Evolutionary conservation across 2,329 filamentous ascomycete species (phyloP).

Genomic region (Cladophialophora carrionii): DNA sequence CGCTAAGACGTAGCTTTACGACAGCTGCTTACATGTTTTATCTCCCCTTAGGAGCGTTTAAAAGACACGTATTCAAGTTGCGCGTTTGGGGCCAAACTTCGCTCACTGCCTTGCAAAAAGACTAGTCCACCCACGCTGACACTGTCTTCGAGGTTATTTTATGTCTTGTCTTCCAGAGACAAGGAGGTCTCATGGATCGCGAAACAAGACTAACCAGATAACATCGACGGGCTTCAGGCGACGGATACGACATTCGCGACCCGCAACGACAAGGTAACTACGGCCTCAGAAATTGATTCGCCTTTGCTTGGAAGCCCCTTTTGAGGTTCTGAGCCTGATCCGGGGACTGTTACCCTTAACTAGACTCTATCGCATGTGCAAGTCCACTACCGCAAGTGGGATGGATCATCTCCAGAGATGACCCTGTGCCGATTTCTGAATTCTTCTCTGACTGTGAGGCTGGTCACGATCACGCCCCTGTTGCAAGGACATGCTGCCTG

Average conservation of each 20-base stretch:
- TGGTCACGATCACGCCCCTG: not conserved
- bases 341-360: too few relatives aligned
- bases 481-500: not conserved
- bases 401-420: constrained; percentile 1
- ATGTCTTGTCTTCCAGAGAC: not conserved
- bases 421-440: not conserved
- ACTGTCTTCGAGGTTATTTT: not conserved
- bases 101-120: not conserved
- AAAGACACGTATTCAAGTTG: too few relatives aligned
- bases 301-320: not conserved
- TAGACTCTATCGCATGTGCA: not conserved
- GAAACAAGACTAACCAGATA: not conserved
- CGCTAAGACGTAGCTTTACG: too few relatives aligned
- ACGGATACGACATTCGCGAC: not conserved
- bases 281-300: not conserved
- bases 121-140: too few relatives aligned
- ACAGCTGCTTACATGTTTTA: too few relatives aligned
- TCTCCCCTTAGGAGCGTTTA: too few relatives aligned
- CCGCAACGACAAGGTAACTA: not conserved
- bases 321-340: not conserved
- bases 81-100: not conserved
- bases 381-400: not conserved
- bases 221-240: not conserved
- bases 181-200: too few relatives aligned
- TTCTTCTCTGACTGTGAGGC: not conserved